Conservation (phyloP, 257 asterid genomes). For the Plantago major region DNA sequence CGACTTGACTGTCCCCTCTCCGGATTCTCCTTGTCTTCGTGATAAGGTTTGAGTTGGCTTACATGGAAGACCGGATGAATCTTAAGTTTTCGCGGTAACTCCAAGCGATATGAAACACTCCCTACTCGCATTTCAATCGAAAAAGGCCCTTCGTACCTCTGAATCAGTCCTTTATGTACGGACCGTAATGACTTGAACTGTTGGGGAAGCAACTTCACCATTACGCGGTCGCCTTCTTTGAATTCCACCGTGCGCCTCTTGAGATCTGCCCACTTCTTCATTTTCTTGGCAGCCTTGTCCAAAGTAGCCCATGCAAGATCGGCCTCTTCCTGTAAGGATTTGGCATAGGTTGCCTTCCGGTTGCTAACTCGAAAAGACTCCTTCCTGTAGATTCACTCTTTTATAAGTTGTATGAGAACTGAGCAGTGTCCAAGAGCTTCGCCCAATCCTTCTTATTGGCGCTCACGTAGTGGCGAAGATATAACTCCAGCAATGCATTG, state of each 20-base stretch:
- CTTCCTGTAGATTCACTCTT: not conserved
- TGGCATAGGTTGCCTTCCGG: not conserved
- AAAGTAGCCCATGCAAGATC: not conserved
- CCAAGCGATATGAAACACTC: not conserved
- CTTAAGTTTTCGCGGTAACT: not conserved
- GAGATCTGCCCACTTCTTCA: not conserved
- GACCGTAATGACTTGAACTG: slow-evolving; percentile 1
- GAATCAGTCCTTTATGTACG: slow-evolving; percentile 7
- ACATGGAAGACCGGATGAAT: not conserved
- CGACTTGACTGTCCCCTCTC: too few species aligned
- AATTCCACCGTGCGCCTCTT: not conserved
- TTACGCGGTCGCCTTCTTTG: slow-evolving; percentile 6
- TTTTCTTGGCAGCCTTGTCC: not conserved
- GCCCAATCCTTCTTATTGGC: not conserved
- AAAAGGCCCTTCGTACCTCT: slow-evolving; percentile 6
- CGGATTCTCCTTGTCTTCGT: not conserved
- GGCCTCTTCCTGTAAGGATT: not conserved
- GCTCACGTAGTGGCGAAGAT: not conserved
- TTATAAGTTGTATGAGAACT: not conserved
- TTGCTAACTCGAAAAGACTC: not conserved
- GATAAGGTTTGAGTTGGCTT: not conserved
- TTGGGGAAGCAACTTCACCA: slow-evolving; percentile 3
- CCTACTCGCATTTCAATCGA: not conserved
- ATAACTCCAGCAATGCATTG: too few species aligned
- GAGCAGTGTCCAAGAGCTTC: not conserved